A percentile compares a stretch with the other conserved stretches of the same genome.
Conservation (phyloP, 2,329 filamentous ascomycete species). For the Piedraia hortae region DNA sequence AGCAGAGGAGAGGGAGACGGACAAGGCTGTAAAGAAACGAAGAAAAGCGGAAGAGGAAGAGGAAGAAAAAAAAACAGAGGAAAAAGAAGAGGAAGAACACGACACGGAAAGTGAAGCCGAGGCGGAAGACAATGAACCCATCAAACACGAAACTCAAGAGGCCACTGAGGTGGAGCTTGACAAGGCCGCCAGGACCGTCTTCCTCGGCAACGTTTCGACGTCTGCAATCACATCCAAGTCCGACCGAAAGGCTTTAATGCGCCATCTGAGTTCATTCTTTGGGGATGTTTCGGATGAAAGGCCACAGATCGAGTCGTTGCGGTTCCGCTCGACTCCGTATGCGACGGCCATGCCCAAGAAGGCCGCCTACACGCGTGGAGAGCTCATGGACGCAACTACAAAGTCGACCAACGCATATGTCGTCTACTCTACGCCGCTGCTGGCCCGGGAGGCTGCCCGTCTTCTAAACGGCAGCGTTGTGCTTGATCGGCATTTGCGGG, state of each 20-base stretch:
- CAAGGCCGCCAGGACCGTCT: constrained; percentile 72
- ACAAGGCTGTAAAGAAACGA: constrained; percentile 8
- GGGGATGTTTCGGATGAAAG: constrained; percentile 16
- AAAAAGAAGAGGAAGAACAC: constrained; percentile 3
- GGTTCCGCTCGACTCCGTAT: constrained; percentile 84
- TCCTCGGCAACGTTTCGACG: constrained; percentile 71
- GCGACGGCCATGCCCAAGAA: constrained; percentile 62
- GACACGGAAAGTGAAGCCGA: neutral
- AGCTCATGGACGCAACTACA: constrained; percentile 72
- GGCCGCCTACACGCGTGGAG: constrained; percentile 76
- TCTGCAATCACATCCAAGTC: constrained; percentile 58
- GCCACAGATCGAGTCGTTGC: constrained; percentile 66
- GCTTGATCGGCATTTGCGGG: constrained; percentile 65
- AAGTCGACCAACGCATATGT: constrained; percentile 85
- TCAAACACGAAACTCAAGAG: constrained; percentile 22
- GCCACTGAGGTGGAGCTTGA: constrained; percentile 34
- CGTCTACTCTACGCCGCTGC: constrained; percentile 51
- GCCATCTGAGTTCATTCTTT: constrained; percentile 54
- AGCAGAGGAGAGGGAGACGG: constrained; percentile 15
- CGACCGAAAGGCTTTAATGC: constrained; percentile 48
- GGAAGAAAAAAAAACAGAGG: constrained; percentile 5
- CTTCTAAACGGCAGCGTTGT: constrained; percentile 63
- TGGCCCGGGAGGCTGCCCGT: constrained; percentile 47
- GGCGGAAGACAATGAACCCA: constrained; percentile 14
- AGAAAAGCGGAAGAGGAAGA: constrained; percentile 8